Evolutionary conservation across 2,329 filamentous ascomycete genomes (phyloP).

Genomic region (Diaporthe citriasiana): DNA sequence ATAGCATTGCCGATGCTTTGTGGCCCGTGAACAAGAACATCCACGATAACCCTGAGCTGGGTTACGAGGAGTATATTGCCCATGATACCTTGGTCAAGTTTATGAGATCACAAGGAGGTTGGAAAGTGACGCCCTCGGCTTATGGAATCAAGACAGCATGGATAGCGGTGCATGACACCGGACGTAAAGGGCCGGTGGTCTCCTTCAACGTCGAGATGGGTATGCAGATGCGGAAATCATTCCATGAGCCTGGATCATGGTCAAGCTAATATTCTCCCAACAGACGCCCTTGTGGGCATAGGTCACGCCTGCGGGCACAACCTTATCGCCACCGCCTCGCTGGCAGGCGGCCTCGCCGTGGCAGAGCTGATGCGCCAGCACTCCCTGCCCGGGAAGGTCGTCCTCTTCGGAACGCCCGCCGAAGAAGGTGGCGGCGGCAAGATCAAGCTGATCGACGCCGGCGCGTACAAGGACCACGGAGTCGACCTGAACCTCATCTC

Average conservation of each 20-base stretch:
- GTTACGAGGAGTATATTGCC: constrained; percentile 62
- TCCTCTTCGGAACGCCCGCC: constrained; percentile 66
- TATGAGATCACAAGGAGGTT: constrained; percentile 57
- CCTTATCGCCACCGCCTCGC: constrained; percentile 64
- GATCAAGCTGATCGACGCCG: constrained; percentile 58
- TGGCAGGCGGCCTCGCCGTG: constrained; percentile 62
- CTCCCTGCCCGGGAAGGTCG: constrained; percentile 58
- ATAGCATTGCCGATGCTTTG: constrained; percentile 55
- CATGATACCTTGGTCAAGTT: constrained; percentile 65
- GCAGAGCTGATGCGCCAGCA: constrained; percentile 59
- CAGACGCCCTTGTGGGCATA: constrained; percentile 64
- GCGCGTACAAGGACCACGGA: constrained; percentile 57
- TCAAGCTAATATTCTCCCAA: too few relatives aligned
- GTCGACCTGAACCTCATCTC: constrained; percentile 57
- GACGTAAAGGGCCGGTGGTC: constrained; percentile 60
- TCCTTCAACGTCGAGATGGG: constrained; percentile 64
- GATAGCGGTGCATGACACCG: constrained; percentile 63
- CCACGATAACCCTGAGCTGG: constrained; percentile 65
- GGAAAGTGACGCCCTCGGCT: constrained; percentile 65
- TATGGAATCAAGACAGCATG: constrained; percentile 68
- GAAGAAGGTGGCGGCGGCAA: constrained; percentile 59
- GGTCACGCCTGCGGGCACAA: constrained; percentile 70
- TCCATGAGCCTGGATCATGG: rapidly evolving
- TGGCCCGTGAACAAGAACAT: constrained; percentile 64
- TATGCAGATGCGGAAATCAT: constrained; percentile 37